Evolutionary conservation across 768 basidiomycete genomes (phyloP).

Genomic region (Leccinum pellstonianum): DNA sequence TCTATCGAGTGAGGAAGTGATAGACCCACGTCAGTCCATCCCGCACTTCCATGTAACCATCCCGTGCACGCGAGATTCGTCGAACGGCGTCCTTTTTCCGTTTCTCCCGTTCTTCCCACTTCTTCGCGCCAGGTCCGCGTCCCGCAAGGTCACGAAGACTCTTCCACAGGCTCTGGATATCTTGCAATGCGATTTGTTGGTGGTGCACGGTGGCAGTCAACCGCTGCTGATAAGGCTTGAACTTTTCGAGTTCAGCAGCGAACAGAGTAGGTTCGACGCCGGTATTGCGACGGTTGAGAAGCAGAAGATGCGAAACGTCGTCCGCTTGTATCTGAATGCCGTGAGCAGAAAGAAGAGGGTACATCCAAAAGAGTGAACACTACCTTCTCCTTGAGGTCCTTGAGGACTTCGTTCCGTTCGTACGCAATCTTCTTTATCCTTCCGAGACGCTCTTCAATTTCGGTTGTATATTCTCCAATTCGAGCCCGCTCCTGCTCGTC

Average conservation of each 20-base stretch:
- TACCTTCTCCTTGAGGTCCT: constrained; percentile 96
- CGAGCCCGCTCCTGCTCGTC: constrained; percentile 68
- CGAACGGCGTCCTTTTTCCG: constrained; percentile 68
- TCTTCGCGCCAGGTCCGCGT: constrained; percentile 71
- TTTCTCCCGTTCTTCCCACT: constrained; percentile 82
- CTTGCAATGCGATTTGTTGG: constrained; percentile 71
- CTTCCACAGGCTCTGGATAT: constrained; percentile 74
- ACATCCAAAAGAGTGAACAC: background rate
- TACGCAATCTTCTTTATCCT: constrained; percentile 78
- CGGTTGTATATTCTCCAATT: constrained; percentile 62
- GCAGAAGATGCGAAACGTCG: constrained; percentile 92
- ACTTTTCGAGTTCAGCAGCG: constrained; percentile 93
- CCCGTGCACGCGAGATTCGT: constrained; percentile 72
- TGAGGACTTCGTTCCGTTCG: constrained; percentile 83
- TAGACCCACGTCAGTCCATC: constrained; percentile 75
- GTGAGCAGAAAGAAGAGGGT: background rate
- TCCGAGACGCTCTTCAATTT: constrained; percentile 77
- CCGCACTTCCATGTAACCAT: constrained; percentile 83
- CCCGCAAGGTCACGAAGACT: constrained; percentile 47
- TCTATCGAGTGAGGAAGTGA: background rate
- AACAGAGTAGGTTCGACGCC: constrained; percentile 86
- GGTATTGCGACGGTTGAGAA: constrained; percentile 84
- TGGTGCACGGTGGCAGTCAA: constrained; percentile 75
- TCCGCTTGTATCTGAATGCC: constrained; percentile 82
- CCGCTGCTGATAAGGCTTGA: constrained; percentile 85